phyloP scores from a whole-genome alignment of 83 land plant species.

The Picea mariana region DNA sequence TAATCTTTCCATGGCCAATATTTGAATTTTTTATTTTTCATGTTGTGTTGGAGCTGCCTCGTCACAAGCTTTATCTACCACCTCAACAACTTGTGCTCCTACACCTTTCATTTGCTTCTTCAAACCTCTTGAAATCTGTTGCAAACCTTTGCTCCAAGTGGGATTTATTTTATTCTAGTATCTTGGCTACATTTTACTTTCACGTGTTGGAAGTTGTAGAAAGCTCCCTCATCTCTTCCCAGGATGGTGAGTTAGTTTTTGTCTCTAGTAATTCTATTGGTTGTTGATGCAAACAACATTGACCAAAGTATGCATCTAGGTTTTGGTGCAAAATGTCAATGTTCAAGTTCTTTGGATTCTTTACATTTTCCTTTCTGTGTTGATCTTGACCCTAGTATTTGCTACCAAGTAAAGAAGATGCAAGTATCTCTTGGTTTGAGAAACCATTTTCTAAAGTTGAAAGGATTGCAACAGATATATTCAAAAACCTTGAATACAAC shows the following conservation, averaged over 20 bases:
- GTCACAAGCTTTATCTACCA: constrained; percentile 74
- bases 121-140: constrained; percentile 60
- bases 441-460: constrained; percentile 15
- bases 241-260: constrained; percentile 20
- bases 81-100: constrained; percentile 47
- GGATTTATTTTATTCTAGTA: constrained; percentile 57
- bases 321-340: constrained; percentile 17
- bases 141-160: constrained; percentile 65
- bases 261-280: constrained; percentile 1
- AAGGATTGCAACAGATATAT: background rate
- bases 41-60: constrained; percentile 61
- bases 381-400: constrained; percentile 7
- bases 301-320: constrained; percentile 8
- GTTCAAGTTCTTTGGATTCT: constrained; percentile 4
- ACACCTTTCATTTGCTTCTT: constrained; percentile 68
- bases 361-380: background rate
- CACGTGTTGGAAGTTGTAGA: constrained; percentile 18
- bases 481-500: too few relatives aligned
- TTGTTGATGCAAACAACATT: background rate
- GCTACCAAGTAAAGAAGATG: background rate
- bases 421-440: constrained; percentile 1
- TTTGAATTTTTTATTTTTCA: constrained; percentile 60
- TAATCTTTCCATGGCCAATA: constrained; percentile 78
- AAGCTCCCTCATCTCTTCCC: constrained; percentile 32
- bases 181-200: constrained; percentile 20